Percentiles rank a stretch among this genome's conserved stretches.
Evolutionary conservation across 2,329 filamentous ascomycete genomes (phyloP).

Genomic region (Cordyceps tenuipes): DNA sequence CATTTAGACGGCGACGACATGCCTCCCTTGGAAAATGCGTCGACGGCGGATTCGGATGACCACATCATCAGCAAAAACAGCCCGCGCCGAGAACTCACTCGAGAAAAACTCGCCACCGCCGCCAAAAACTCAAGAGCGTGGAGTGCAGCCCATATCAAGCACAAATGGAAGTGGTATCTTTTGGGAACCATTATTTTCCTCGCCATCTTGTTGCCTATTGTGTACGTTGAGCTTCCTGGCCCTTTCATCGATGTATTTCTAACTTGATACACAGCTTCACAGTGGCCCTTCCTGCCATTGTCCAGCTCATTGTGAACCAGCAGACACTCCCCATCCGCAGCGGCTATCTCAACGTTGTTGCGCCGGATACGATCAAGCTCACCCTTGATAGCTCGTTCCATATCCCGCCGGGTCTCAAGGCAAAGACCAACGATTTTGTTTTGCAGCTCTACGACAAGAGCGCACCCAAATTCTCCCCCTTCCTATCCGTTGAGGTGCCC

Average conservation of each 20-base stretch:
- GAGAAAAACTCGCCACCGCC: slow-evolving; percentile 2
- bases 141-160: slow-evolving; percentile 30
- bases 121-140: neutral
- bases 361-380: slow-evolving; percentile 27
- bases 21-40: slow-evolving; percentile 1
- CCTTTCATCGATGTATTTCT: neutral
- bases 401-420: slow-evolving; percentile 25
- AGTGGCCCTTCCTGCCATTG: slow-evolving; percentile 37
- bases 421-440: slow-evolving; percentile 28
- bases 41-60: neutral
- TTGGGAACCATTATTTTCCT: slow-evolving; percentile 23
- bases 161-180: slow-evolving; percentile 37
- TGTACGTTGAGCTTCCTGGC: neutral
- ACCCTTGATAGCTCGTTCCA: slow-evolving; percentile 29
- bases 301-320: slow-evolving; percentile 34
- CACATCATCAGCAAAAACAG: slow-evolving; percentile 6
- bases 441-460: slow-evolving; percentile 34
- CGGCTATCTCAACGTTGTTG: slow-evolving; percentile 26
- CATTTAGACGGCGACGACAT: neutral
- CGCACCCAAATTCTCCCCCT: slow-evolving; percentile 22
- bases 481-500: slow-evolving; percentile 20
- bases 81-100: slow-evolving; percentile 24
- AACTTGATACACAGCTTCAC: slow-evolving; percentile 28
- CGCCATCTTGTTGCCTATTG: slow-evolving; percentile 11
- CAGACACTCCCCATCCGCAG: slow-evolving; percentile 31